Evolutionary conservation across 257 asterid species (phyloP).

Genomic region (Solanum etuberosum): DNA sequence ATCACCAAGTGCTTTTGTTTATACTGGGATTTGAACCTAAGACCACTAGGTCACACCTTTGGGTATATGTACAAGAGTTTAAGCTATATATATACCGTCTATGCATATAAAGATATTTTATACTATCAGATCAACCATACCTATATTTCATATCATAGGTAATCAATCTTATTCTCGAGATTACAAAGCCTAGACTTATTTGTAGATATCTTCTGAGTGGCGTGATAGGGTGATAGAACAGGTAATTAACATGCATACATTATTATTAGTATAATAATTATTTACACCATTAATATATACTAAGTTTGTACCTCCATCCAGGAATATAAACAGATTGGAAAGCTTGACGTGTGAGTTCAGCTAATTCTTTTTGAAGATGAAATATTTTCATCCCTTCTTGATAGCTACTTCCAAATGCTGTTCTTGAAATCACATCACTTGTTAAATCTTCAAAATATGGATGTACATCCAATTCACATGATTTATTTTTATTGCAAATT

Average conservation of each 20-base stretch:
- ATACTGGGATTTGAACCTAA: accelerated
- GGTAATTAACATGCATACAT: neutral
- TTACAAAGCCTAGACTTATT: no score
- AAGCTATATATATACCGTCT: neutral
- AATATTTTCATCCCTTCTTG: slow-evolving; percentile 28
- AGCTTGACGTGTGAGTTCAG: slow-evolving; percentile 36
- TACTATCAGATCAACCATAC: neutral
- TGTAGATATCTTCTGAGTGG: neutral
- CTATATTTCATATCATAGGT: neutral
- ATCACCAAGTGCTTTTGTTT: neutral
- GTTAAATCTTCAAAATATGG: slow-evolving; percentile 31
- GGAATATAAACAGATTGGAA: slow-evolving; percentile 38
- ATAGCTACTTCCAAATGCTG: slow-evolving; percentile 34
- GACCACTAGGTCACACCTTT: neutral
- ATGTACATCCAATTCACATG: slow-evolving; percentile 32
- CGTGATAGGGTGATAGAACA: neutral
- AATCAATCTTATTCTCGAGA: neutral
- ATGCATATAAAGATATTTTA: no score
- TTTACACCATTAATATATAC: neutral
- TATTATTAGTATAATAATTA: neutral
- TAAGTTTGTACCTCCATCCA: slow-evolving; percentile 35
- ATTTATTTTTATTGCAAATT: neutral
- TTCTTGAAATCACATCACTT: slow-evolving; percentile 28
- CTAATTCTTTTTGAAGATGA: slow-evolving; percentile 40
- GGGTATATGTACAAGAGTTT: no score